Conservation (phyloP, 2,329 filamentous ascomycete genomes). For the Xylariales sp. region DNA sequence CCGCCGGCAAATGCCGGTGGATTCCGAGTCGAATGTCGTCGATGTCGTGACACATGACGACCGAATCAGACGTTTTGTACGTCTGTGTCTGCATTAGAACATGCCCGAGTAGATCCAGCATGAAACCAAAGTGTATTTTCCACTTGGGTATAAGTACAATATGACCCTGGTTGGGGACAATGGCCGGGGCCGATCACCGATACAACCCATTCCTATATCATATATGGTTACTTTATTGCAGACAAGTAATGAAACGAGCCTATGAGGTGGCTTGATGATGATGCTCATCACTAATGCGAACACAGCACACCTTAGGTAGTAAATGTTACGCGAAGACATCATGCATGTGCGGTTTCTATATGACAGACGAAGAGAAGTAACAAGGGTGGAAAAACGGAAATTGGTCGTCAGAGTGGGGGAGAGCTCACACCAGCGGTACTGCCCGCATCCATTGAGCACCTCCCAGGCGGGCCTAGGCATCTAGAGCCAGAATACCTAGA, state of each 20-base stretch:
- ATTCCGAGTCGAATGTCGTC: slow-evolving; percentile 24
- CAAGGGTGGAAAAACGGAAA: not conserved
- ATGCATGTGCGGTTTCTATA: slow-evolving; percentile 21
- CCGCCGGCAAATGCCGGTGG: slow-evolving; percentile 31
- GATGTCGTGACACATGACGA: slow-evolving; percentile 34
- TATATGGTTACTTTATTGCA: not conserved
- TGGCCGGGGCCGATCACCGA: slow-evolving; percentile 24
- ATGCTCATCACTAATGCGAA: not conserved
- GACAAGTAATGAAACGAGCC: slow-evolving; percentile 10
- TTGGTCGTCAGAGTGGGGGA: slow-evolving; percentile 24
- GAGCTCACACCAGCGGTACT: too few species aligned
- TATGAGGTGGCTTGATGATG: slow-evolving; percentile 14
- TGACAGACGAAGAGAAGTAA: slow-evolving; percentile 1
- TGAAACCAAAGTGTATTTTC: not conserved
- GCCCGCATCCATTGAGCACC: too few species aligned
- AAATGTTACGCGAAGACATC: slow-evolving; percentile 23
- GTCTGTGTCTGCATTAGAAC: slow-evolving; percentile 14
- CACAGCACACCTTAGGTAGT: slow-evolving; percentile 5
- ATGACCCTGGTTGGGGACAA: not conserved
- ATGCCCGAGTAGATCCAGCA: slow-evolving; percentile 12
- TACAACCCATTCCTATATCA: not conserved
- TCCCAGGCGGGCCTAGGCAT: too few species aligned
- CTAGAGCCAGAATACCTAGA: too few species aligned
- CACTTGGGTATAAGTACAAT: too few species aligned
- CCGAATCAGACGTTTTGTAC: slow-evolving; percentile 33